These are phyloP conservation scores for Daedaleopsis nitida DNA, from an alignment of 768 basidiomycete genomes.

Conservation along the genomic window DNA sequence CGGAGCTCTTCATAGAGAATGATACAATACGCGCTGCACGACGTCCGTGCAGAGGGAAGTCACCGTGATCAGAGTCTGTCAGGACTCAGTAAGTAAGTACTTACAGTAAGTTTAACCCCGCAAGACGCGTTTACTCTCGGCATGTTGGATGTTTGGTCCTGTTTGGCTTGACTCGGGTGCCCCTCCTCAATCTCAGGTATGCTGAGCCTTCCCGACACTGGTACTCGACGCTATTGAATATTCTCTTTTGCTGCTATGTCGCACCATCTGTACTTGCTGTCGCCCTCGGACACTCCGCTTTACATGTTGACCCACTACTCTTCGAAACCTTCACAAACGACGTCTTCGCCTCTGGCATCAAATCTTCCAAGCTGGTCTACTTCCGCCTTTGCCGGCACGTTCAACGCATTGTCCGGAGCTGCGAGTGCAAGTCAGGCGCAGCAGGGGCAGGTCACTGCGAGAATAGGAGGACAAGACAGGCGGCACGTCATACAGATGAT, in stretches of 20 bases:
- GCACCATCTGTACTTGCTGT: slow-evolving; percentile 83
- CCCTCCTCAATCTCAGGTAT: background rate
- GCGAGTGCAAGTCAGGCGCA: slow-evolving; percentile 67
- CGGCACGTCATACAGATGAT: slow-evolving; percentile 97
- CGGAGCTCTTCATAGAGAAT: slow-evolving; percentile 2
- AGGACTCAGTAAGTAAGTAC: background rate
- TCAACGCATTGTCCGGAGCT: slow-evolving; percentile 85
- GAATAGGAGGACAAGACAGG: slow-evolving; percentile 80
- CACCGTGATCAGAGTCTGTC: background rate
- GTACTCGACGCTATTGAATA: background rate
- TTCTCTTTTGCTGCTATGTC: slow-evolving; percentile 55
- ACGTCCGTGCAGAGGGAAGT: background rate
- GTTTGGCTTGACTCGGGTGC: background rate
- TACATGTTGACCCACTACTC: slow-evolving; percentile 85
- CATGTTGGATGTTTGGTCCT: background rate
- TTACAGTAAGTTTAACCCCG: background rate
- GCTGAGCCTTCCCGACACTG: background rate
- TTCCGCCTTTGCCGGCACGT: slow-evolving; percentile 86
- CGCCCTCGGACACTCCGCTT: slow-evolving; percentile 84
- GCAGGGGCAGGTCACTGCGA: slow-evolving; percentile 59
- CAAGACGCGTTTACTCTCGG: background rate
- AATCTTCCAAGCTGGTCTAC: slow-evolving; percentile 91
- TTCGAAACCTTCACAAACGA: slow-evolving; percentile 61
- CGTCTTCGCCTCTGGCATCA: slow-evolving; percentile 70
- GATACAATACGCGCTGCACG: background rate